Evolutionary conservation across 1,284 basidiomycete species (phyloP).

Genomic region (Leccinum griseonigrum): DNA sequence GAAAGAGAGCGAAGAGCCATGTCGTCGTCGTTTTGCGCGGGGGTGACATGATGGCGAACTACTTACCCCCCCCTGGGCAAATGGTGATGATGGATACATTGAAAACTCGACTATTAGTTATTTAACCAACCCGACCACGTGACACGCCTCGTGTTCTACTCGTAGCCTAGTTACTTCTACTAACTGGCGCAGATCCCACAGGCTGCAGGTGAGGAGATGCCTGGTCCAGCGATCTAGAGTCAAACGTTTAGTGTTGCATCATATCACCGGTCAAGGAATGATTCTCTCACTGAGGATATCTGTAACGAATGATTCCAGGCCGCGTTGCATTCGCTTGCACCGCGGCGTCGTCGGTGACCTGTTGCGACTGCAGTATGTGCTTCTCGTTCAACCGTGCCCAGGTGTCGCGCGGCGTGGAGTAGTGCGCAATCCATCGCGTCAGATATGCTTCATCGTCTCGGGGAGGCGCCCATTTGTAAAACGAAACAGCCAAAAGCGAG

Average conservation of each 20-base stretch:
- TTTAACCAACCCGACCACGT: not conserved
- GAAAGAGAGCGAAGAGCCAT: slow-evolving; percentile 15
- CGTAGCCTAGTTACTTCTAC: not conserved
- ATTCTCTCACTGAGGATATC: slow-evolving; percentile 70
- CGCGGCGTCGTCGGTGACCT: slow-evolving; percentile 43
- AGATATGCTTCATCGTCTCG: slow-evolving; percentile 56
- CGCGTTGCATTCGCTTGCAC: slow-evolving; percentile 50
- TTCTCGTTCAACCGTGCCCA: slow-evolving; percentile 54
- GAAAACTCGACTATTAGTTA: not conserved
- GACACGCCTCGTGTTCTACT: not conserved
- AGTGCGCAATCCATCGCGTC: slow-evolving; percentile 60
- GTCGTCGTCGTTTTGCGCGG: not conserved
- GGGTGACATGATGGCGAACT: not conserved
- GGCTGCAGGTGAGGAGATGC: slow-evolving; percentile 33
- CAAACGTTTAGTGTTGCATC: not conserved
- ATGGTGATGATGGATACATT: slow-evolving; percentile 7
- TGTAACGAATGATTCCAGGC: slow-evolving; percentile 56
- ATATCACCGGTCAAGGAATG: not conserved
- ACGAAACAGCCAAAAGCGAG: slow-evolving; percentile 46
- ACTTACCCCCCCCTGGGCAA: not conserved
- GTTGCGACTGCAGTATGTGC: slow-evolving; percentile 51
- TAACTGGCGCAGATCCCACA: slow-evolving; percentile 18
- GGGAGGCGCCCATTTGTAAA: slow-evolving; percentile 66
- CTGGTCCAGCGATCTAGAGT: slow-evolving; percentile 28
- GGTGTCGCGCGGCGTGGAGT: slow-evolving; percentile 45